phyloP scores from a whole-genome alignment of 2,329 filamentous ascomycete genomes.

The Didymella arachidicola region DNA sequence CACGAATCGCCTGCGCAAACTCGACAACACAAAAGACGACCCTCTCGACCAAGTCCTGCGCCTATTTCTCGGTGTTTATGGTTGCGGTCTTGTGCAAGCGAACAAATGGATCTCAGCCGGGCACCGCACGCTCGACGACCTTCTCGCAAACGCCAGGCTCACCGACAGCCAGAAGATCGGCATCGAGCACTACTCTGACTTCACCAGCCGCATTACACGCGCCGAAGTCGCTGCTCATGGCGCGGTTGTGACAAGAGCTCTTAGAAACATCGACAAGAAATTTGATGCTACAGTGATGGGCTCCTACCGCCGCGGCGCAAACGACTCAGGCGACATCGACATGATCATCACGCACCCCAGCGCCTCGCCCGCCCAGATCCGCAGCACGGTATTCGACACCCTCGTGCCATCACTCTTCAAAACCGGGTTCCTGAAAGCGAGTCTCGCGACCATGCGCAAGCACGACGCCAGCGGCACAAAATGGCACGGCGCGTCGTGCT shows the following conservation, averaged over 20 bases:
- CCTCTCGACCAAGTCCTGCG: conserved; percentile 70
- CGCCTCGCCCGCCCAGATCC: conserved; percentile 63
- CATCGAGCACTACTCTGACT: conserved; percentile 80
- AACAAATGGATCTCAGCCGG: conserved; percentile 79
- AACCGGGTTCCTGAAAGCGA: conserved; percentile 71
- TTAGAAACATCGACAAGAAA: conserved; percentile 66
- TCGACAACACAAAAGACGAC: conserved; percentile 75
- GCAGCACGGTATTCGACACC: conserved; percentile 66
- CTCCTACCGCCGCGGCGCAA: conserved; percentile 82
- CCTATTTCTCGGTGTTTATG: conserved; percentile 80
- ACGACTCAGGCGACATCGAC: conserved; percentile 82
- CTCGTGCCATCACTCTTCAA: conserved; percentile 70
- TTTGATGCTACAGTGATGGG: conserved; percentile 80
- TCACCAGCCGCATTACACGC: conserved; percentile 79
- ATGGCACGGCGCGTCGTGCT: conserved; percentile 85
- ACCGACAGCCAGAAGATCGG: conserved; percentile 76
- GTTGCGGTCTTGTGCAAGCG: conserved; percentile 74
- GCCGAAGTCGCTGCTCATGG: conserved; percentile 76
- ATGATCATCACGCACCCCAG: conserved; percentile 77
- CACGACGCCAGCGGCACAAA: conserved; percentile 68
- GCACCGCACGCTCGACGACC: conserved; percentile 75
- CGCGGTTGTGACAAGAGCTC: conserved; percentile 66
- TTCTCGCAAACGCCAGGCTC: conserved; percentile 68
- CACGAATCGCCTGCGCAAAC: conserved; percentile 73
- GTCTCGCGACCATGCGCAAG: conserved; percentile 67